Percentiles rank a stretch among this genome's conserved stretches.
Evolutionary conservation across 331 rosid species (phyloP).

Genomic region (Ulmus americana): DNA sequence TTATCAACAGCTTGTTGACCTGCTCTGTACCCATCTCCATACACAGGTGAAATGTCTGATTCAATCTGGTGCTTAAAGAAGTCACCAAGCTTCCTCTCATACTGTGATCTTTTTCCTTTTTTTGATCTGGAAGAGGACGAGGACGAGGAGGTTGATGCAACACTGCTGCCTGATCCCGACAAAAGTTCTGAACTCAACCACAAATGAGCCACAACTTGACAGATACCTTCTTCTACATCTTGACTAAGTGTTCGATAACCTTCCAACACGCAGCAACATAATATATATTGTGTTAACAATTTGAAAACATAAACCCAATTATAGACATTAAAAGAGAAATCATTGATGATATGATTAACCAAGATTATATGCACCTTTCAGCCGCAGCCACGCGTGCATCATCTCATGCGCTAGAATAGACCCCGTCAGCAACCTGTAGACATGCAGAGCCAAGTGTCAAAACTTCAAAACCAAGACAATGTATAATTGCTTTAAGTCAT

Average conservation of each 20-base stretch:
- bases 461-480: too few species aligned
- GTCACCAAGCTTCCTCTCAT: constrained; percentile 83
- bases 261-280: constrained; percentile 31
- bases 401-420: constrained; percentile 88
- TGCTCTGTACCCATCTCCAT: constrained; percentile 91
- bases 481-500: too few species aligned
- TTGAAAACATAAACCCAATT: not conserved
- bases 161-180: constrained; percentile 43
- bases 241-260: constrained; percentile 87
- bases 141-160: constrained; percentile 55
- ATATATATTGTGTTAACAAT: not conserved
- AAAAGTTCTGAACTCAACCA: constrained; percentile 76
- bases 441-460: constrained; percentile 1
- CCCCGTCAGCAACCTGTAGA: constrained; percentile 74
- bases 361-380: constrained; percentile 28
- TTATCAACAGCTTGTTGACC: constrained; percentile 76
- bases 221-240: constrained; percentile 97
- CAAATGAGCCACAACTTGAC: constrained; percentile 96
- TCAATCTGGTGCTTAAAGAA: constrained; percentile 91
- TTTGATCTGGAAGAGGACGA: constrained; percentile 34
- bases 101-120: constrained; percentile 48
- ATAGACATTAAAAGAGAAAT: not conserved
- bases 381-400: constrained; percentile 98
- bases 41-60: constrained; percentile 89
- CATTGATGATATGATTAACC: not conserved